These are phyloP conservation scores for Sphaceloma murrayae DNA, from an alignment of 2,329 filamentous ascomycete species.

Conservation along the genomic window DNA sequence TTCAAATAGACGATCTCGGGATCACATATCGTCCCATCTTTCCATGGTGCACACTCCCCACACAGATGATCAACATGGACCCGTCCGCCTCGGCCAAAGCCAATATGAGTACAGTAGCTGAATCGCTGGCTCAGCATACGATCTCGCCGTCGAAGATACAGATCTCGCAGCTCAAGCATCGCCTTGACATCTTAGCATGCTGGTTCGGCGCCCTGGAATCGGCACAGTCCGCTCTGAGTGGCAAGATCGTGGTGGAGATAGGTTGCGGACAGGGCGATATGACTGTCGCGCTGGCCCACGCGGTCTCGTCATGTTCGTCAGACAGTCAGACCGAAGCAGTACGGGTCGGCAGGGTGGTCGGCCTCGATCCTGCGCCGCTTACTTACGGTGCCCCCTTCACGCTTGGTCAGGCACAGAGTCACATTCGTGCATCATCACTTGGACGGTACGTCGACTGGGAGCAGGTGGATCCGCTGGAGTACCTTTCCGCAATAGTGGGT, in stretches of 20 bases:
- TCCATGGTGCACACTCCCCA: no score
- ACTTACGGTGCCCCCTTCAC: conserved; percentile 45
- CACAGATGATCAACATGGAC: no score
- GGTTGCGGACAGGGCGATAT: conserved; percentile 53
- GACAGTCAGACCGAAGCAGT: background rate
- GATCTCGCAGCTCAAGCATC: conserved; percentile 1
- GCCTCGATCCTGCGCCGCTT: conserved; percentile 43
- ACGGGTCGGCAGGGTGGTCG: conserved; percentile 37
- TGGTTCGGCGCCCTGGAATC: conserved; percentile 3
- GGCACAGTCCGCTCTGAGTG: background rate
- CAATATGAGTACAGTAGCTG: no score
- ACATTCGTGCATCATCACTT: conserved; percentile 35
- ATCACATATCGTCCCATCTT: no score
- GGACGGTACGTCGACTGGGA: conserved; percentile 39
- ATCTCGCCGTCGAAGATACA: background rate
- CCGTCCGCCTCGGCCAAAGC: background rate
- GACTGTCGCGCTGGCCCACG: conserved; percentile 45
- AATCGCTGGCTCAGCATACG: background rate
- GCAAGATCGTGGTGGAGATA: conserved; percentile 38
- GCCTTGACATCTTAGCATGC: background rate
- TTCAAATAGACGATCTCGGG: no score
- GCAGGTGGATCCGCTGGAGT: conserved; percentile 31
- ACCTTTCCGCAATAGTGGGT: conserved; percentile 25
- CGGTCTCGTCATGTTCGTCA: conserved; percentile 29
- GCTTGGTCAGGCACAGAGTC: conserved; percentile 40